Evolutionary conservation across 2,329 filamentous ascomycete species (phyloP).

Genomic region (Fusarium gaditjirri): DNA sequence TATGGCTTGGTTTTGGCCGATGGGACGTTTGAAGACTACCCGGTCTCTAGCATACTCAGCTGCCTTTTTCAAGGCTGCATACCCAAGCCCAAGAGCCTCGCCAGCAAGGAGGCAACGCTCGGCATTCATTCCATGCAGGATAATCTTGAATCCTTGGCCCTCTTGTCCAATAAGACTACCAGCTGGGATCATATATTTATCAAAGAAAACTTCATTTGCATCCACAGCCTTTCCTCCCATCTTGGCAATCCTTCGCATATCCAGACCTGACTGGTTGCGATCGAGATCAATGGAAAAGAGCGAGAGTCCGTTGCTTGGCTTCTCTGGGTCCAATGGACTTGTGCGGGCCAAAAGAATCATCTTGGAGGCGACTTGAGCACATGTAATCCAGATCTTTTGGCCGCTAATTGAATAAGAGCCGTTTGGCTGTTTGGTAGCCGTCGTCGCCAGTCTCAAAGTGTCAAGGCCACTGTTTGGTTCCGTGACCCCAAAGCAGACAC

Average conservation of each 20-base stretch:
- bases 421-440: slow-evolving; percentile 63
- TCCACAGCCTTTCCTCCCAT: slow-evolving; percentile 88
- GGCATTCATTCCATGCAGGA: slow-evolving; percentile 83
- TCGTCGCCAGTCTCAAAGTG: slow-evolving; percentile 76
- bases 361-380: slow-evolving; percentile 81
- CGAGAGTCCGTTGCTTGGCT: slow-evolving; percentile 79
- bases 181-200: slow-evolving; percentile 75
- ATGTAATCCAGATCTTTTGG: slow-evolving; percentile 92
- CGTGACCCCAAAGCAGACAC: slow-evolving; percentile 84
- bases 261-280: slow-evolving; percentile 65
- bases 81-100: slow-evolving; percentile 83
- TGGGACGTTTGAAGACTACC: slow-evolving; percentile 71
- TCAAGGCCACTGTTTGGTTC: slow-evolving; percentile 85
- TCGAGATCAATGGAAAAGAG: slow-evolving; percentile 86
- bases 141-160: slow-evolving; percentile 81
- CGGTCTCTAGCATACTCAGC: slow-evolving; percentile 73
- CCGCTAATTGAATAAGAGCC: slow-evolving; percentile 76
- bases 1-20: slow-evolving; percentile 74
- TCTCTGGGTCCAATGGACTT: slow-evolving; percentile 73
- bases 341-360: slow-evolving; percentile 88
- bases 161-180: slow-evolving; percentile 76
- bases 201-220: slow-evolving; percentile 90
- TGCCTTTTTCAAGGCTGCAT: slow-evolving; percentile 73
- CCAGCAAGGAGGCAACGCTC: slow-evolving; percentile 81
- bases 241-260: slow-evolving; percentile 79